phyloP scores from a whole-genome alignment of 2,329 filamentous ascomycete species.

The Hypoxylon sp. region DNA sequence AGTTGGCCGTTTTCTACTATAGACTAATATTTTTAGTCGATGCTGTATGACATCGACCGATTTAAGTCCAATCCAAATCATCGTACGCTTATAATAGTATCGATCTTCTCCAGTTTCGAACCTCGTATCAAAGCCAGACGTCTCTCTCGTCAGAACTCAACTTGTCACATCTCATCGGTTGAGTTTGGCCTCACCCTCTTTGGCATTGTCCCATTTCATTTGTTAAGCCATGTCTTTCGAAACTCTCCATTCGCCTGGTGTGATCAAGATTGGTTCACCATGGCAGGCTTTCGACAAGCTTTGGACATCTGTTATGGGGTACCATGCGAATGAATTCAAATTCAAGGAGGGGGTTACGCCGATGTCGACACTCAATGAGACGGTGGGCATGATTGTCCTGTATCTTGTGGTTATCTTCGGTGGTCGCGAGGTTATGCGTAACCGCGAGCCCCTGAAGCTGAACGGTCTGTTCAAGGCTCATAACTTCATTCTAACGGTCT shows the following conservation, averaged over 20 bases:
- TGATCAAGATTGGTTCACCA: constrained; percentile 78
- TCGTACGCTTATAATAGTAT: constrained; percentile 39
- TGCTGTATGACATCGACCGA: constrained; percentile 36
- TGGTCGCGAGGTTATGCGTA: constrained; percentile 91
- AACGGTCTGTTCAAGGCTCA: constrained; percentile 92
- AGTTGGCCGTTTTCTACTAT: constrained; percentile 9
- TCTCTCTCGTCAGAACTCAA: constrained; percentile 5
- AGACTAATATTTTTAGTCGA: constrained; percentile 26
- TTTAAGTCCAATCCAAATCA: constrained; percentile 13
- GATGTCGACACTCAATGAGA: constrained; percentile 88
- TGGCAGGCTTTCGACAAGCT: constrained; percentile 94
- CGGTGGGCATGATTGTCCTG: constrained; percentile 80
- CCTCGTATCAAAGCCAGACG: background rate
- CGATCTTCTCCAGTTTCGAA: constrained; percentile 22
- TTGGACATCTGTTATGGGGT: constrained; percentile 81
- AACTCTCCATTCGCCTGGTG: constrained; percentile 34
- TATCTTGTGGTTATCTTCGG: constrained; percentile 96
- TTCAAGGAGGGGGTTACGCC: constrained; percentile 85
- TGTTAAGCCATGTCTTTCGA: constrained; percentile 45
- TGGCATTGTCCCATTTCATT: constrained; percentile 8
- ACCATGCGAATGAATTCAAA: constrained; percentile 85
- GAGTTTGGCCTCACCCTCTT: constrained; percentile 4
- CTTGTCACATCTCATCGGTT: constrained; percentile 7
- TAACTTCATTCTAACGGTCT: constrained; percentile 90
- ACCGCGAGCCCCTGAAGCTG: constrained; percentile 86